Conservation (phyloP, 306 rosid species). For the Quercus gilva region DNA sequence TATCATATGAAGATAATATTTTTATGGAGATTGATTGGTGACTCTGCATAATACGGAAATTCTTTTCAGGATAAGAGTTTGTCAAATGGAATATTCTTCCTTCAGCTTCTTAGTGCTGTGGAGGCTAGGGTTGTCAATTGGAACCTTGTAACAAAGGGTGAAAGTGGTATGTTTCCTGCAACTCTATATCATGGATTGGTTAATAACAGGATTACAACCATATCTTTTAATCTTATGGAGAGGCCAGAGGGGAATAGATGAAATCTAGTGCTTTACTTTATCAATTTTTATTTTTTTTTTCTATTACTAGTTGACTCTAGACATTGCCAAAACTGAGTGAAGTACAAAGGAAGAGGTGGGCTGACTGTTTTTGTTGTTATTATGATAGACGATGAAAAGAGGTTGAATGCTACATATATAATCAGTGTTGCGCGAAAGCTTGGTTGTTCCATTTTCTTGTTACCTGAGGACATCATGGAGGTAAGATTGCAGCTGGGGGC, state of each 20-base stretch:
- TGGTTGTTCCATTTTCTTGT: slow-evolving; percentile 89
- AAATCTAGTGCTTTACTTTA: background rate
- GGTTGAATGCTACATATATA: slow-evolving; percentile 87
- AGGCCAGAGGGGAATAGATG: background rate
- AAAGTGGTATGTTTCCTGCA: slow-evolving; percentile 57
- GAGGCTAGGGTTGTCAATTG: slow-evolving; percentile 97
- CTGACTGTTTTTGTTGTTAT: slow-evolving; percentile 18
- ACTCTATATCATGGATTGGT: background rate
- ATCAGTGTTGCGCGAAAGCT: slow-evolving; percentile 96
- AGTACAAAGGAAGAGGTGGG: slow-evolving; percentile 5
- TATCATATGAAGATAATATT: background rate
- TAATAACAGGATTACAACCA: background rate
- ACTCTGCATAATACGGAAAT: slow-evolving; percentile 12
- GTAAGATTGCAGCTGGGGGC: slow-evolving; percentile 34
- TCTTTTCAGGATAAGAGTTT: slow-evolving; percentile 74
- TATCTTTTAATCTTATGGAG: background rate
- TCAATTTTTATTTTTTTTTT: background rate
- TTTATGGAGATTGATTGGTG: slow-evolving; percentile 8
- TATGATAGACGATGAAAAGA: slow-evolving; percentile 78
- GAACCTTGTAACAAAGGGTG: slow-evolving; percentile 97
- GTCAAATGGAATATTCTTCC: slow-evolving; percentile 82
- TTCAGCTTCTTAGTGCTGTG: slow-evolving; percentile 95
- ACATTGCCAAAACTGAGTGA: background rate
- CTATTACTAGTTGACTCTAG: background rate
- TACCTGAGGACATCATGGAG: slow-evolving; percentile 97